These are phyloP conservation scores for Plasmodium vivax DNA, from an alignment of 169 alveolate species.

Conservation along the genomic window DNA sequence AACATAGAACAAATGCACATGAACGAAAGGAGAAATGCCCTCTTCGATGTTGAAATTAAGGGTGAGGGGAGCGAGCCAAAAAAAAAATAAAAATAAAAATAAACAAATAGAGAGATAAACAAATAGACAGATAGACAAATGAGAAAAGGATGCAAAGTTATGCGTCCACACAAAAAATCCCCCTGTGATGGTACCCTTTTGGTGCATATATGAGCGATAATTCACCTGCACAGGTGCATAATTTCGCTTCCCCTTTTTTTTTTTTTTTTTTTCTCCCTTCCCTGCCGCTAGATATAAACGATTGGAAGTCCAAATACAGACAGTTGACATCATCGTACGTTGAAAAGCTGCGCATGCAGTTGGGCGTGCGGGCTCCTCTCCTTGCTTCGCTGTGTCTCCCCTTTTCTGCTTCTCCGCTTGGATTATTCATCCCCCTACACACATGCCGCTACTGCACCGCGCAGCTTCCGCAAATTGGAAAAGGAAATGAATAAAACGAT, in stretches of 20 bases:
- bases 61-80: background rate
- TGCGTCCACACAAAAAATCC: background rate
- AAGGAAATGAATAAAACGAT: slow-evolving; percentile 36
- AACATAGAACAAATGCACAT: background rate
- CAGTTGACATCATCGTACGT: slow-evolving; percentile 52
- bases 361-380: background rate
- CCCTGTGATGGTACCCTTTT: background rate
- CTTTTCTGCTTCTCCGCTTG: background rate
- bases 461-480: slow-evolving; percentile 52
- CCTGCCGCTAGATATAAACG: slow-evolving; percentile 26
- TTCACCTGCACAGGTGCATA: background rate
- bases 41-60: slow-evolving; percentile 18
- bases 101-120: background rate
- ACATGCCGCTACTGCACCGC: background rate
- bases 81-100: background rate
- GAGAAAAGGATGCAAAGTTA: background rate
- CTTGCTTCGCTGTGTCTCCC: background rate
- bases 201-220: background rate
- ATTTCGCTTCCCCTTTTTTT: background rate
- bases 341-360: background rate
- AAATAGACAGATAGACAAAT: background rate
- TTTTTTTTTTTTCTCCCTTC: slow-evolving; percentile 4
- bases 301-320: slow-evolving; percentile 49
- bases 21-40: background rate
- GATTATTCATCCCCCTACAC: background rate